phyloP scores from a whole-genome alignment of 495 filamentous ascomycete species.

The Collariella sp. region DNA sequence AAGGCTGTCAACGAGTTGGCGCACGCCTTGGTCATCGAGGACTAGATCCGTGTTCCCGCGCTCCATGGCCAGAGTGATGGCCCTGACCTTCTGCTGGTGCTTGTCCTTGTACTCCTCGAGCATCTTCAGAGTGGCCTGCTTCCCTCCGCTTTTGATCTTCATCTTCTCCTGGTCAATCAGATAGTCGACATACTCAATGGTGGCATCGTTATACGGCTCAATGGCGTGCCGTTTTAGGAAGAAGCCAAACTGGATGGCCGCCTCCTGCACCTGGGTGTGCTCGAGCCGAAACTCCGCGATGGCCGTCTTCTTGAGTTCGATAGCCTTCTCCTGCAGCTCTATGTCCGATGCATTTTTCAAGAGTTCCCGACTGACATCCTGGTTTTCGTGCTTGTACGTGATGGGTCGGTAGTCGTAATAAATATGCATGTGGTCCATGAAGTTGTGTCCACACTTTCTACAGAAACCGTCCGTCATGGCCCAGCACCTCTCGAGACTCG shows the following conservation, averaged over 20 bases:
- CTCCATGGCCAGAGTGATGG: conserved; percentile 1
- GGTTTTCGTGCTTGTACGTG: neutral
- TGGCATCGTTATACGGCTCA: conserved; percentile 33
- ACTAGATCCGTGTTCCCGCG: neutral
- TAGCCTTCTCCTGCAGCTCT: conserved; percentile 3
- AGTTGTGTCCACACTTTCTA: neutral
- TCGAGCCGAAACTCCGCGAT: conserved; percentile 28
- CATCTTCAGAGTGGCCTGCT: neutral
- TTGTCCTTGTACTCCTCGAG: conserved; percentile 6
- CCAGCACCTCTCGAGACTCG: neutral
- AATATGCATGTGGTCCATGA: conserved; percentile 8
- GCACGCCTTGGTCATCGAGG: conserved; percentile 3
- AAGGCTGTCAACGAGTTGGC: neutral
- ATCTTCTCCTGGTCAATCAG: conserved; percentile 24
- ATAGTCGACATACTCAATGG: conserved; percentile 31
- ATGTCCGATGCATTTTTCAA: neutral
- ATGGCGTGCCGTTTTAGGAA: conserved; percentile 36
- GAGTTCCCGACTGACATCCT: neutral
- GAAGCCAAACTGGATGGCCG: conserved; percentile 30
- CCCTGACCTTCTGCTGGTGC: conserved; percentile 1
- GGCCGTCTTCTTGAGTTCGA: neutral
- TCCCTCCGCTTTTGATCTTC: conserved; percentile 3
- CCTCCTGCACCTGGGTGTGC: conserved; percentile 26
- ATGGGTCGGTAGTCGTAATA: conserved; percentile 5
- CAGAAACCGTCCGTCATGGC: conserved; percentile 2